Evolutionary conservation across 176 grass and related monocot species (phyloP), one percentile per base, ranked within the genome.

Genomic region (Neostapfia colusana): DNA sequence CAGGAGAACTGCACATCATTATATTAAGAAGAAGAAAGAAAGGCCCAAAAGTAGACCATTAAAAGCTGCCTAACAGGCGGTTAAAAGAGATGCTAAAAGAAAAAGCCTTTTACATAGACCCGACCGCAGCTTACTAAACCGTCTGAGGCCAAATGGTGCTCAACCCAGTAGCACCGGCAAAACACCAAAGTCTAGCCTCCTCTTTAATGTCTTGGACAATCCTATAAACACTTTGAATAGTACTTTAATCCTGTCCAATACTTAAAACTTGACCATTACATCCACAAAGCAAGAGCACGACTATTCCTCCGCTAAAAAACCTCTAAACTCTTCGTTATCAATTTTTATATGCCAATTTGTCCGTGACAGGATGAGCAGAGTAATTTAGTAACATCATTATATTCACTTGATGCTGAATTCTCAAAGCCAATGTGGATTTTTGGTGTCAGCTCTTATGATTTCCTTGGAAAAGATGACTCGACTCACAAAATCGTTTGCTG

Each of bases 371-470:
- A 89, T 84, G 94, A 93, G 81, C 44, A 84, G 18, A 93, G 42
- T 58, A 93, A 84, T 79, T 59, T 81, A 59, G 81, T 82, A 20
- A 80, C 82, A 63, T 62, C 82, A 72, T 20, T 93, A 57, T 89
- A 93, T 91, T 72, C 86, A 37, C 67, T 97, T 27, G 76, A 91
- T 88, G 94, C 90, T 85, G 94, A 97, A 82, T 97, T 93, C 77
- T 88, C 94, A 46, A 87, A 85, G 65, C 88, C 94, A 28, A 87
- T 93, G 44, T 97, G 94, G 94, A 81, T 79, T 74, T 97, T 93
- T 76, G 94, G 94, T 77, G 90, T 87, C 45, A 93, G 74, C 75
- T 97, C 94, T 38, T 93, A 93, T 88, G 90, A 84, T 89, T 93
- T 97, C 86, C 69, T 93, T 66, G 67, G 80, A 70, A 85, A 77